phyloP scores from a whole-genome alignment of 306 rosid genomes.

The Acmispon strigosus region DNA sequence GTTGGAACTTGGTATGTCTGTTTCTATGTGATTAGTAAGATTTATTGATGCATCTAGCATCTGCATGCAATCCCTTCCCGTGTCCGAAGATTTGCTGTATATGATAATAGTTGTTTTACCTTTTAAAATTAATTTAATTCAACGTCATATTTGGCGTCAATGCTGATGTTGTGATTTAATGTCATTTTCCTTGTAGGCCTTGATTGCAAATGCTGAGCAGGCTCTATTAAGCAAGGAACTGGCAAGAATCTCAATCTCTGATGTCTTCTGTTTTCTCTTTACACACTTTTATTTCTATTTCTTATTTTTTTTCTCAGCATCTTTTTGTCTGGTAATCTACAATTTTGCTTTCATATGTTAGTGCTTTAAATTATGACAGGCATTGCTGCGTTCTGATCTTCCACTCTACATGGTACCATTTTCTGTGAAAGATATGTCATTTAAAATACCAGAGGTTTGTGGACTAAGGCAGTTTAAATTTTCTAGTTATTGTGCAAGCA shows the following conservation, averaged over 20 bases:
- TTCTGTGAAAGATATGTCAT: constrained; percentile 47
- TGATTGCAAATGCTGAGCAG: constrained; percentile 73
- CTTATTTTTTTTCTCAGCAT: not conserved
- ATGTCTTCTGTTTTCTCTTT: not conserved
- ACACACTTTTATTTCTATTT: not conserved
- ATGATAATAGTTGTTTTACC: not conserved
- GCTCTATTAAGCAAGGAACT: constrained; percentile 91
- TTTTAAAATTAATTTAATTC: not conserved
- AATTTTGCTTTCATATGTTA: not conserved
- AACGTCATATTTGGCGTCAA: not conserved
- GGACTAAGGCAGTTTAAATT: constrained; percentile 7
- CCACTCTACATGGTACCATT: constrained; percentile 93
- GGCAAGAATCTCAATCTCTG: constrained; percentile 45
- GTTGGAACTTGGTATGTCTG: not conserved
- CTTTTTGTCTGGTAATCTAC: not conserved
- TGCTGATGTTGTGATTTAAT: constrained; percentile 4
- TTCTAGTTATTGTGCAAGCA: not conserved
- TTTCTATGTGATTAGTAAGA: constrained; percentile 15
- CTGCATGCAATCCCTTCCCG: not conserved
- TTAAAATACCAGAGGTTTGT: constrained; percentile 84
- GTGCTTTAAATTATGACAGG: constrained; percentile 49
- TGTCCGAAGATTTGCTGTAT: not conserved
- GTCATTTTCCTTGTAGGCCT: constrained; percentile 46
- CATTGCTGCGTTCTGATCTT: constrained; percentile 79
- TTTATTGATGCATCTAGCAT: constrained; percentile 13